Base-by-base conservation (phyloP, 78 protist genomes). In the Cavenderia fasciculata region DNA sequence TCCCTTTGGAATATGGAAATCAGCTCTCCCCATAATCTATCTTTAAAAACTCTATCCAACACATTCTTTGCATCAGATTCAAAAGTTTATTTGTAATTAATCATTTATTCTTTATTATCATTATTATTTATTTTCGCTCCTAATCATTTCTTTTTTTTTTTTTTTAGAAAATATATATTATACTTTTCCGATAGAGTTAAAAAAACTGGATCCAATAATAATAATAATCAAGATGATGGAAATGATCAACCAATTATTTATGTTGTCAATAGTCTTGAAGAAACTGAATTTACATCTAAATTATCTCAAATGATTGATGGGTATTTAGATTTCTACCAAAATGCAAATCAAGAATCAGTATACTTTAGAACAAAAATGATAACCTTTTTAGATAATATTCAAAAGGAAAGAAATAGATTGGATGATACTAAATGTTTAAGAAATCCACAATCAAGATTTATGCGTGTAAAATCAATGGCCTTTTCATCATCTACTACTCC, bases 331-430 rank as follows among this genome's bases (percentile, higher is more conserved):
- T 33, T 43, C 10, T 29, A 23, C 11, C 62, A 72, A 19, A 31
- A n/a, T 31, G 47, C 34, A 8, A 70, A 54, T 46, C 82, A 70
- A 54, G 92, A 86, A 71, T 71, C 82, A 11, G 71, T 59, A 33
- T 52, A 69, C 46, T 75, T 66, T 41, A 86, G 84, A 56, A 71
- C 44, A 41, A 86, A 33, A 44, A 75, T 75, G 76, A 71, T 68
- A 7, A 40, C 21, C n/a, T 86, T 51, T 33, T 47, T 84, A 27
- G 82, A 84, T 57, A 8, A 29, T n/a, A 51, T 74, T 52, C 11
- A 14, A 23, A 74, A 46, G 6, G 51, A 74, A 29, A 51, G 34
- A 31, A 62, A 74, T 3, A 74, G 29, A 8, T 51, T 69, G 16
- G 59, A 69, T 47, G 57, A 69, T 40, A n/a, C 38, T 5, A 69